phyloP scores from a whole-genome alignment of 345 rosid species.

The Triadica sebifera region DNA sequence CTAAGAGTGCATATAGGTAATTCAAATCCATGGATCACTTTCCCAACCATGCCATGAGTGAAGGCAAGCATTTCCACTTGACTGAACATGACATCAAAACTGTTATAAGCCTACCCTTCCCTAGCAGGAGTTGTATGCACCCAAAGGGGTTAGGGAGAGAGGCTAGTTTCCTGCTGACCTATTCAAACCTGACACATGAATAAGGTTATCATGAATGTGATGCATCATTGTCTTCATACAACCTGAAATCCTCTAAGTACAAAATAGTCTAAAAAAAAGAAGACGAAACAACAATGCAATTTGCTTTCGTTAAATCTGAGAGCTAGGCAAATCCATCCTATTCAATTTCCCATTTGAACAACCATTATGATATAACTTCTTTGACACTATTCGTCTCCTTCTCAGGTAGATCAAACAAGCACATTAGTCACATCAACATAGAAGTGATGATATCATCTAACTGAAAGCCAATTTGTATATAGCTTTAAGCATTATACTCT shows the following conservation, averaged over 20 bases:
- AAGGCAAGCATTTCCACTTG: constrained; percentile 7
- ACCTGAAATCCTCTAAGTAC: background rate
- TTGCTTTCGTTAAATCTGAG: background rate
- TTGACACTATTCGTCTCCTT: background rate
- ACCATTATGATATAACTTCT: background rate
- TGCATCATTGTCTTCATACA: background rate
- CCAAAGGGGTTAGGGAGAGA: constrained; percentile 12
- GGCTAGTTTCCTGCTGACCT: background rate
- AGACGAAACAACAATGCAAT: background rate
- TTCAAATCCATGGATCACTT: constrained; percentile 3
- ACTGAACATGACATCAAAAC: background rate
- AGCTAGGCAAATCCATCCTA: background rate
- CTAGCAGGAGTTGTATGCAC: constrained; percentile 10
- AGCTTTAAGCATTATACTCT: background rate
- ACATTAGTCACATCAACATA: background rate
- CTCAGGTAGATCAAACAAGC: background rate
- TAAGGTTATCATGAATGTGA: background rate
- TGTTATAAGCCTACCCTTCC: constrained; percentile 1
- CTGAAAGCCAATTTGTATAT: background rate
- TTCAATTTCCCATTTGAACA: background rate
- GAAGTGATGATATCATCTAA: background rate
- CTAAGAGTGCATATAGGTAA: background rate
- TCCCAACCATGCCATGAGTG: background rate
- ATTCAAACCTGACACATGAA: constrained; percentile 6
- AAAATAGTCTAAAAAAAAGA: background rate